Conservation (phyloP, 2,329 filamentous ascomycete genomes). For the Thielaviopsis ethacetica region DNA sequence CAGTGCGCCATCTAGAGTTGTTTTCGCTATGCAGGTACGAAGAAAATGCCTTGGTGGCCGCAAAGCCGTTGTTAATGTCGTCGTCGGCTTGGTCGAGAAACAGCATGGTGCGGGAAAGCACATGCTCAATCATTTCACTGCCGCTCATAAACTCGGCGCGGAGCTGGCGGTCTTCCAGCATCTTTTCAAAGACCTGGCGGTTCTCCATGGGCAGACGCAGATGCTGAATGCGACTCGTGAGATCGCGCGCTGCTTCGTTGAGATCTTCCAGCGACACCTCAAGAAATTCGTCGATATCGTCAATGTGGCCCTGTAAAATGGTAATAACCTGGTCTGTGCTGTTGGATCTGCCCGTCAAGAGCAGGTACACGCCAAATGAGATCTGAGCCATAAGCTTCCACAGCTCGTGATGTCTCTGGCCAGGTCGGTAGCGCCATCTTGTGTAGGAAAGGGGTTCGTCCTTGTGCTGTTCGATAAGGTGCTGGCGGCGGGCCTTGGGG, state of each 20-base stretch:
- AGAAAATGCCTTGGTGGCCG: slow-evolving; percentile 60
- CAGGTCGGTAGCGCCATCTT: slow-evolving; percentile 58
- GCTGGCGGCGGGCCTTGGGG: slow-evolving; percentile 45
- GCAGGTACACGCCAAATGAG: slow-evolving; percentile 77
- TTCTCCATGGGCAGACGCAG: slow-evolving; percentile 74
- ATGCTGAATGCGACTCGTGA: slow-evolving; percentile 63
- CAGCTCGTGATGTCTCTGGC: slow-evolving; percentile 70
- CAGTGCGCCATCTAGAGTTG: slow-evolving; percentile 41
- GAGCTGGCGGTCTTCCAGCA: slow-evolving; percentile 73
- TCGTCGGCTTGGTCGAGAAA: slow-evolving; percentile 62
- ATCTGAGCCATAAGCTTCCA: slow-evolving; percentile 86
- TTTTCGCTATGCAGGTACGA: slow-evolving; percentile 56
- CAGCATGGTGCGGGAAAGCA: slow-evolving; percentile 61
- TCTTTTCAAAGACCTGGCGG: slow-evolving; percentile 64
- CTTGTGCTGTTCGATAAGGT: slow-evolving; percentile 49
- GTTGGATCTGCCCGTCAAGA: slow-evolving; percentile 73
- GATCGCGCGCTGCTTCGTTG: slow-evolving; percentile 58
- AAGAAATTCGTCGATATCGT: slow-evolving; percentile 83
- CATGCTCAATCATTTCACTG: slow-evolving; percentile 82
- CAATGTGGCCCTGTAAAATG: slow-evolving; percentile 82
- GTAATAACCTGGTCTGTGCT: slow-evolving; percentile 75
- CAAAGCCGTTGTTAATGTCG: slow-evolving; percentile 64
- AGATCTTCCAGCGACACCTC: slow-evolving; percentile 78
- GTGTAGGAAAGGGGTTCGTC: slow-evolving; percentile 57
- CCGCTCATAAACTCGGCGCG: slow-evolving; percentile 68